Evolutionary conservation across 768 basidiomycete genomes (phyloP).

Genomic region (Lactarius sp.): DNA sequence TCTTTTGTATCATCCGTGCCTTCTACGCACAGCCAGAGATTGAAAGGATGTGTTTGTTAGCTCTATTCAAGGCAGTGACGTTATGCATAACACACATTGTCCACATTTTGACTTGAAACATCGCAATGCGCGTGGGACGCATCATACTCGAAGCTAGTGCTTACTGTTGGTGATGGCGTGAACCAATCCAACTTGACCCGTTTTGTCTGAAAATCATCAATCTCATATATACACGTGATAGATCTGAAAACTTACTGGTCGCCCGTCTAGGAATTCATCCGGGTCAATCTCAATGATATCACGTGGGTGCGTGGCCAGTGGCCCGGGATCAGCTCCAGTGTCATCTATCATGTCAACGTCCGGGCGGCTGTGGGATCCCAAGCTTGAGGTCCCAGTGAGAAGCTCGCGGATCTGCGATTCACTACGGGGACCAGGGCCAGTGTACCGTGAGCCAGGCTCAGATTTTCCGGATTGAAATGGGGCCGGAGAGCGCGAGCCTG

Average conservation of each 20-base stretch:
- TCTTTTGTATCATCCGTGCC: neutral
- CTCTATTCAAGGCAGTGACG: neutral
- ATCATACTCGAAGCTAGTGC: neutral
- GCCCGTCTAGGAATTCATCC: neutral
- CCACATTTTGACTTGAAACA: neutral
- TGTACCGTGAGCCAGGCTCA: neutral
- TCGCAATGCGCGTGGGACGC: neutral
- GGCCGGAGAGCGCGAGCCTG: neutral
- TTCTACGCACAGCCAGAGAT: neutral
- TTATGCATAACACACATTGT: neutral
- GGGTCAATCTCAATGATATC: slow-evolving; percentile 4
- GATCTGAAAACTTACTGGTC: neutral
- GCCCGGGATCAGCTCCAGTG: neutral
- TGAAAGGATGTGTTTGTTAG: neutral
- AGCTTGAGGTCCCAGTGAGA: neutral
- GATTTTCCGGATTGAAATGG: neutral
- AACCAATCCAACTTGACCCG: neutral
- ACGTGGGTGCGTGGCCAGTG: neutral
- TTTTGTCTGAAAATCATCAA: slow-evolving; percentile 2
- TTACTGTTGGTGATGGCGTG: neutral
- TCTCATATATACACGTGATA: neutral
- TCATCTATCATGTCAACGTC: neutral
- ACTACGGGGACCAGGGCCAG: no score
- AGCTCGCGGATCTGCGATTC: neutral
- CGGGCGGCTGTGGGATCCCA: neutral